Conservation (phyloP, 2,329 filamentous ascomycete species). For the Chaetomiaceae sp. region DNA sequence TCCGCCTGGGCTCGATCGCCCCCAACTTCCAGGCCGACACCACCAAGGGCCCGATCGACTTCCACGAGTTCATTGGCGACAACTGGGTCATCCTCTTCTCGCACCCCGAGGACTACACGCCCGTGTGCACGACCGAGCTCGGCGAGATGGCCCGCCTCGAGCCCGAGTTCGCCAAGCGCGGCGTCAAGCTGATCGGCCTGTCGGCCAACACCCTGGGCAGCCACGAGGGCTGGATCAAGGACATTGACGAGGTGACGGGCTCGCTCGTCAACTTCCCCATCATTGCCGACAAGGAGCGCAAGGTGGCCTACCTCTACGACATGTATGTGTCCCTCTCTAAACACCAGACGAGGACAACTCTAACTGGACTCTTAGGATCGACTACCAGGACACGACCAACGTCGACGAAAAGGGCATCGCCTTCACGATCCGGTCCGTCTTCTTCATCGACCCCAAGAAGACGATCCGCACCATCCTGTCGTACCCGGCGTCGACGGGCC, state of each 20-base stretch:
- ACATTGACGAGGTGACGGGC: constrained; percentile 75
- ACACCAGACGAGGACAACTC: neutral
- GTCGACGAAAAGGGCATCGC: constrained; percentile 78
- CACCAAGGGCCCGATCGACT: constrained; percentile 72
- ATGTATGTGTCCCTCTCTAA: constrained; percentile 51
- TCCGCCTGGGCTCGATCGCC: constrained; percentile 63
- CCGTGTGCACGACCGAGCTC: constrained; percentile 93
- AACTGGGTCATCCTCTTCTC: constrained; percentile 81
- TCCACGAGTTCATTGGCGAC: constrained; percentile 76
- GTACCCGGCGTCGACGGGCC: constrained; percentile 87
- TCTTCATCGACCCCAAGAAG: constrained; percentile 91
- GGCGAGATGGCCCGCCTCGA: constrained; percentile 88
- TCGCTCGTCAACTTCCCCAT: constrained; percentile 71
- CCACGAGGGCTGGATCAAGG: constrained; percentile 86
- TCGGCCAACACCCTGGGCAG: constrained; percentile 80
- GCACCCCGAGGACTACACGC: constrained; percentile 86
- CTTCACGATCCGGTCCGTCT: constrained; percentile 92
- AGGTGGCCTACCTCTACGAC: constrained; percentile 72
- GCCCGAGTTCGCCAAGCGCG: constrained; percentile 80
- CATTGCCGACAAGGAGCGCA: constrained; percentile 73
- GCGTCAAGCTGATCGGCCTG: constrained; percentile 87
- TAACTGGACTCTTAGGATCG: constrained; percentile 48
- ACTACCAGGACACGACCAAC: constrained; percentile 77
- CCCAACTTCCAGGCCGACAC: constrained; percentile 83
- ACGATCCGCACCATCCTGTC: constrained; percentile 88